phyloP scores from a whole-genome alignment of 192 early-diverging fungal species.

The Coemansia sp. region DNA sequence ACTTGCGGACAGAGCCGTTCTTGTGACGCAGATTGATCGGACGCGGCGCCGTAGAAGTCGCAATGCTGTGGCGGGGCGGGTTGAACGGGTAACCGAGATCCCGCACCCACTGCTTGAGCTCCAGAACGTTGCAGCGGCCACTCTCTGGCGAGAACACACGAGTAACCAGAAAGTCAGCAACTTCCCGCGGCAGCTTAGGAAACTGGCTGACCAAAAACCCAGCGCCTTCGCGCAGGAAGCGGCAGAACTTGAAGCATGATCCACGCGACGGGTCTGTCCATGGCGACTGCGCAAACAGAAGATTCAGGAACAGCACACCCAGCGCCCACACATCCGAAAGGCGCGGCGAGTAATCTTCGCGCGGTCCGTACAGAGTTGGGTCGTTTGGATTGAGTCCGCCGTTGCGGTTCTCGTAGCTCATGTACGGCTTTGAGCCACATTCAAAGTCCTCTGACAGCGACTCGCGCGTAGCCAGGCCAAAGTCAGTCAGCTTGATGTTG shows the following conservation, averaged over 20 bases:
- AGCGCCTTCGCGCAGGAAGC: slow-evolving; percentile 60
- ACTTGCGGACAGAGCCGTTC: slow-evolving; percentile 12
- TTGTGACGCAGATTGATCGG: slow-evolving; percentile 23
- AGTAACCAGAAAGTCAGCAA: slow-evolving; percentile 62
- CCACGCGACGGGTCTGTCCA: slow-evolving; percentile 67
- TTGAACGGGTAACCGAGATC: slow-evolving; percentile 49
- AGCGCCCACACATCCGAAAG: slow-evolving; percentile 72
- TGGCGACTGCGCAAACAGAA: slow-evolving; percentile 70
- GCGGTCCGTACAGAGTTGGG: slow-evolving; percentile 51
- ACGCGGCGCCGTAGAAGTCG: neutral
- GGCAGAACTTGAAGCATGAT: slow-evolving; percentile 61
- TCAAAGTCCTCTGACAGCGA: slow-evolving; percentile 80
- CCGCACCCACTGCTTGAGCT: slow-evolving; percentile 56
- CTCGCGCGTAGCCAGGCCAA: slow-evolving; percentile 87
- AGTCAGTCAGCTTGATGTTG: slow-evolving; percentile 84
- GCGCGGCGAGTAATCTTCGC: slow-evolving; percentile 60
- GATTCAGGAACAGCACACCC: slow-evolving; percentile 71
- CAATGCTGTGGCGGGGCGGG: neutral
- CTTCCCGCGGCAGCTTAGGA: slow-evolving; percentile 58
- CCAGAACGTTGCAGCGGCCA: slow-evolving; percentile 55
- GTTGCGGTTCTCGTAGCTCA: slow-evolving; percentile 68
- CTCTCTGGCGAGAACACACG: slow-evolving; percentile 63
- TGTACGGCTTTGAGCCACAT: slow-evolving; percentile 77
- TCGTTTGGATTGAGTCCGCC: slow-evolving; percentile 49
- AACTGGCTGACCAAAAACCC: slow-evolving; percentile 61